These are phyloP conservation scores for Diplodia corticola DNA, from an alignment of 2,329 filamentous ascomycete genomes.

Conservation along the genomic window DNA sequence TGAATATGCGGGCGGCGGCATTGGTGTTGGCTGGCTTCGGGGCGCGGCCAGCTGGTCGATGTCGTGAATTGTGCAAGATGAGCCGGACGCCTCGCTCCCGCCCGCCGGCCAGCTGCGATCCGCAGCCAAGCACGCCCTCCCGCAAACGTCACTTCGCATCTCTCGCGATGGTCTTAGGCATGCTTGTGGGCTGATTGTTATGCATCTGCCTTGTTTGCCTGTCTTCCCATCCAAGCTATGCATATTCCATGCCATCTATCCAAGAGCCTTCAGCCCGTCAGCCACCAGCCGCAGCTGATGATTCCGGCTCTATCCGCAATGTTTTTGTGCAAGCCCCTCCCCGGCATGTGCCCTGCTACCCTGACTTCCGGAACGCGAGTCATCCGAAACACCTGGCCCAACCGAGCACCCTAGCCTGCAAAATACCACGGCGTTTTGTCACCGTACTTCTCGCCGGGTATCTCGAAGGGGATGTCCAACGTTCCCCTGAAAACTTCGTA, in stretches of 20 bases:
- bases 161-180: background rate
- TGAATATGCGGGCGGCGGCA: background rate
- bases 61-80: conserved; percentile 14
- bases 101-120: background rate
- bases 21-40: conserved; percentile 18
- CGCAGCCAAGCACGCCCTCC: conserved; percentile 8
- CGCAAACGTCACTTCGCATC: conserved; percentile 6
- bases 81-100: conserved; percentile 6
- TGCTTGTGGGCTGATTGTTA: background rate
- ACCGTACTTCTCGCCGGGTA: conserved; percentile 57
- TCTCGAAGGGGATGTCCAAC: conserved; percentile 65
- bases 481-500: conserved; percentile 53
- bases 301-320: conserved; percentile 1
- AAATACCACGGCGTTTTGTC: conserved; percentile 48
- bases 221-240: background rate
- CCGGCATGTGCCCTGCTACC: background rate
- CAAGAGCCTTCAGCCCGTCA: background rate
- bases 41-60: background rate
- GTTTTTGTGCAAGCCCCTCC: background rate
- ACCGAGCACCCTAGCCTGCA: background rate
- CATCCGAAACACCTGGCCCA: background rate
- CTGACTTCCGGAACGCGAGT: background rate
- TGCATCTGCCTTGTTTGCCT: background rate
- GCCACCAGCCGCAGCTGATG: background rate
- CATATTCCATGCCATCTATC: background rate